Conservation (phyloP, 305 asterid genomes). For the Fraxinus paxiana region DNA sequence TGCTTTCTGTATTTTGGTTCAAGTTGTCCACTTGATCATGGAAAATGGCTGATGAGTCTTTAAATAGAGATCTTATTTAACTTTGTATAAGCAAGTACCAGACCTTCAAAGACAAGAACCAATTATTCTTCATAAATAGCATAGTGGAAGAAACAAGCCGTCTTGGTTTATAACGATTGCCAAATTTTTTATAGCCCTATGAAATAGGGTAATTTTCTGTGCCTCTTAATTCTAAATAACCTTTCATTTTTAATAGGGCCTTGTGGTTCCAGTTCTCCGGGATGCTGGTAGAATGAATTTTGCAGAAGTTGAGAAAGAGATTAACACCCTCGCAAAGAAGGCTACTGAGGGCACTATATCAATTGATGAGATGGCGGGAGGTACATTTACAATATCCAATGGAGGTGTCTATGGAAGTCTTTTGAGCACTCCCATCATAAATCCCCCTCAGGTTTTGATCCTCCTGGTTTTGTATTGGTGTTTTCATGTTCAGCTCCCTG, state of each 20-base stretch:
- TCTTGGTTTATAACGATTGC: not conserved
- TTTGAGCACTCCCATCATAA: constrained; percentile 94
- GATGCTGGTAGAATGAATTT: constrained; percentile 80
- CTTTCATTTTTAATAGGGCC: constrained; percentile 55
- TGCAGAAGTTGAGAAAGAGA: constrained; percentile 92
- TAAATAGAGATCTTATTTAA: not conserved
- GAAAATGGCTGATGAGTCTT: not conserved
- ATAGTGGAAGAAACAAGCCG: not conserved
- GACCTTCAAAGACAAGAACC: not conserved
- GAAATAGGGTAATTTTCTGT: constrained; percentile 1
- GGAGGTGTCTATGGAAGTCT: constrained; percentile 99
- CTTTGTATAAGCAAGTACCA: not conserved
- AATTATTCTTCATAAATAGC: not conserved
- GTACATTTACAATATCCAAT: constrained; percentile 89
- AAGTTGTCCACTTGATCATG: not conserved
- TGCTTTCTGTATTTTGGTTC: not conserved
- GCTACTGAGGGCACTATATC: constrained; percentile 84
- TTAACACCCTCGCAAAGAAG: constrained; percentile 87
- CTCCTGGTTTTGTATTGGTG: not conserved
- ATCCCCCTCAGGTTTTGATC: constrained; percentile 88
- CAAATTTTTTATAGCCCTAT: not conserved
- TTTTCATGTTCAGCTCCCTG: not conserved
- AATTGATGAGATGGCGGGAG: constrained; percentile 99
- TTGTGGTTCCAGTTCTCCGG: constrained; percentile 97
- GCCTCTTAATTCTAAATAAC: constrained; percentile 10